Conservation (phyloP, 805 yeast genomes). For the Yamadazyma tumulicola region DNA sequence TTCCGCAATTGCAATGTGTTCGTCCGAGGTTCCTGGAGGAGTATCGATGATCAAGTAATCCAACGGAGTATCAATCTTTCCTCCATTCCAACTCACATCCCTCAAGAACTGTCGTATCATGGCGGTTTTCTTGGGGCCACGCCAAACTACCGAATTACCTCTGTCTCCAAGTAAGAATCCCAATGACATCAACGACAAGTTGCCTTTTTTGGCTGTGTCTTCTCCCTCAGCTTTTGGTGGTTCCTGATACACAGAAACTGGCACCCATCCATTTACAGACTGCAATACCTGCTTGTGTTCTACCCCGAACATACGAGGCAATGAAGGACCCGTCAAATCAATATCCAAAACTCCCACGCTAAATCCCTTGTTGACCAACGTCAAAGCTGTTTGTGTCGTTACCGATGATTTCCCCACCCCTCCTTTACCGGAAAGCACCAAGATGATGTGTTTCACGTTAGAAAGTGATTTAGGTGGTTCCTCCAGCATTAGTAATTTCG, state of each 20-base stretch:
- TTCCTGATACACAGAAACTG: conserved; percentile 49
- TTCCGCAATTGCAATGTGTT: conserved; percentile 95
- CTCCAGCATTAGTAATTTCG: neutral
- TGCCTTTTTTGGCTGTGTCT: conserved; percentile 25
- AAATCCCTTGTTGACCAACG: conserved; percentile 64
- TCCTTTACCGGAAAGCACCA: conserved; percentile 91
- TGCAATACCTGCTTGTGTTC: conserved; percentile 80
- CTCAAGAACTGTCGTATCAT: conserved; percentile 91
- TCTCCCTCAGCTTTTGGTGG: neutral
- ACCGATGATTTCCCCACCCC: conserved; percentile 98
- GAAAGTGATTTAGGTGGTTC: conserved; percentile 31
- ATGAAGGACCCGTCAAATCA: conserved; percentile 93
- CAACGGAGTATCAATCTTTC: conserved; percentile 45
- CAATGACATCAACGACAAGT: conserved; percentile 71
- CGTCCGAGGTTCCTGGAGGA: conserved; percentile 99
- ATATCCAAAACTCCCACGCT: conserved; percentile 94
- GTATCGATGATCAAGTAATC: conserved; percentile 87
- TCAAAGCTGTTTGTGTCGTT: conserved; percentile 89
- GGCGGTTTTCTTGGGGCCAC: conserved; percentile 98
- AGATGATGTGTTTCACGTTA: conserved; percentile 68
- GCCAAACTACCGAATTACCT: conserved; percentile 93
- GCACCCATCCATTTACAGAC: conserved; percentile 85
- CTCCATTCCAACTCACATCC: conserved; percentile 96
- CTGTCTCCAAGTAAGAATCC: conserved; percentile 84
- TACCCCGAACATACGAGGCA: conserved; percentile 94